These are phyloP conservation scores for Calophaca sinica DNA, from an alignment of 306 rosid species.

Conservation along the genomic window DNA sequence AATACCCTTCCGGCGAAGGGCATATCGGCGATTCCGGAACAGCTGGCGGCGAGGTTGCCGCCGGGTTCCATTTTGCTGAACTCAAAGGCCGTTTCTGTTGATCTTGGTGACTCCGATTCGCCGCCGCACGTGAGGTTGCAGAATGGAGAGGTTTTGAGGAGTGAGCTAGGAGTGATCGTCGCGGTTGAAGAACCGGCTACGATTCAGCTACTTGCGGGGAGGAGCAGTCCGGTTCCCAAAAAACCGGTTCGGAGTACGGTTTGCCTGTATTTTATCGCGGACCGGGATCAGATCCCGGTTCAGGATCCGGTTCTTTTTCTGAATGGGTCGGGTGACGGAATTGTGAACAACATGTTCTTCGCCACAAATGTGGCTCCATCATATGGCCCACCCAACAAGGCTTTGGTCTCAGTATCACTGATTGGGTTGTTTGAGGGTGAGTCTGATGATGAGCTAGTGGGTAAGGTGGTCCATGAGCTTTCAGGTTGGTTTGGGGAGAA, in stretches of 20 bases:
- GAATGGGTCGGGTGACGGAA: constrained; percentile 83
- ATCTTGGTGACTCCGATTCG: constrained; percentile 38
- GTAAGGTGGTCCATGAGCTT: constrained; percentile 62
- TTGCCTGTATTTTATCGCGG: constrained; percentile 68
- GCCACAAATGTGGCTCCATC: constrained; percentile 84
- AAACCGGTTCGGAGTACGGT: constrained; percentile 78
- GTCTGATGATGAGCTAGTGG: constrained; percentile 56
- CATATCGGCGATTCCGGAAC: constrained; percentile 76
- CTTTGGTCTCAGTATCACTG: constrained; percentile 70
- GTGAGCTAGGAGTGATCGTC: constrained; percentile 76
- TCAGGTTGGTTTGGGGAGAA: constrained; percentile 69
- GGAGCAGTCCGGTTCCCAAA: constrained; percentile 36
- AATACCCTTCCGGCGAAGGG: constrained; percentile 88
- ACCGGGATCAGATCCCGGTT: constrained; percentile 58
- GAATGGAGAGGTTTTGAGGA: constrained; percentile 64
- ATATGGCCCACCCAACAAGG: constrained; percentile 70
- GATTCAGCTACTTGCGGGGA: constrained; percentile 53
- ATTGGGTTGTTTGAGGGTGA: constrained; percentile 61
- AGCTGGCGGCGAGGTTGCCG: constrained; percentile 68
- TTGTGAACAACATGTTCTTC: constrained; percentile 92
- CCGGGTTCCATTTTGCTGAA: constrained; percentile 58
- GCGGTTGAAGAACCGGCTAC: constrained; percentile 81
- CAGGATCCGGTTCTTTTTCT: constrained; percentile 65
- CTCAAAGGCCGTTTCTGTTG: constrained; percentile 62
- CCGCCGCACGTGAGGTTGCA: constrained; percentile 63